Percentiles rank a stretch among this genome's conserved stretches.
phyloP scores from a whole-genome alignment of 164 flowering plant genomes.

The Nymphaea thermarum region DNA sequence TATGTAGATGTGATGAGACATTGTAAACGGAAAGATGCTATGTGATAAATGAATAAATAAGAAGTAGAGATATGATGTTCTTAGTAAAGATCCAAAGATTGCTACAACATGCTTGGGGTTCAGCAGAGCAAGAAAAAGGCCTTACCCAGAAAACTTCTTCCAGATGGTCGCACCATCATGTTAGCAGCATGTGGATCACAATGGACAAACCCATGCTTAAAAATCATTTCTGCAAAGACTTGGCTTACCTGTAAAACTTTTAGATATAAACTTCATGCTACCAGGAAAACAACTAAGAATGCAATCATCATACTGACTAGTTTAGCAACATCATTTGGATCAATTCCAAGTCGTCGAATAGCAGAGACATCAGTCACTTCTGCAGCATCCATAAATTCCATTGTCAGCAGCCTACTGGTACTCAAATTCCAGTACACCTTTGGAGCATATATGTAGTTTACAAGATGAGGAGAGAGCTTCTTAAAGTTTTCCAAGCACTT shows the following conservation, averaged over 20 bases:
- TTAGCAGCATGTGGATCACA: constrained; percentile 99
- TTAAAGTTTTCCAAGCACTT: constrained; percentile 79
- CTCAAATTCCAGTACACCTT: constrained; percentile 74
- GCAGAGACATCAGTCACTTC: constrained; percentile 60
- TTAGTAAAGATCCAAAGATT: no score
- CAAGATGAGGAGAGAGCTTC: constrained; percentile 77
- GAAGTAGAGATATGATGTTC: no score
- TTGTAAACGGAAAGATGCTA: no score
- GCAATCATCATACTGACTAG: constrained; percentile 36
- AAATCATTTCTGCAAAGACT: constrained; percentile 95
- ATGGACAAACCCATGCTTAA: constrained; percentile 95
- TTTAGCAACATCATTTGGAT: constrained; percentile 65
- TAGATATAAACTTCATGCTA: neutral
- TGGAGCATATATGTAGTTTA: constrained; percentile 78
- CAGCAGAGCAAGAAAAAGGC: no score
- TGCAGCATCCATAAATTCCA: constrained; percentile 92
- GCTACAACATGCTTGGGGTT: no score
- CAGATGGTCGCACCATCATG: constrained; percentile 67
- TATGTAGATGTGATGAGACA: no score
- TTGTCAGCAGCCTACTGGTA: constrained; percentile 73
- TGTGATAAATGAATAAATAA: no score
- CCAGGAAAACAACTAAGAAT: neutral
- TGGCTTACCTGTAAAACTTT: constrained; percentile 50
- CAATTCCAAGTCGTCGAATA: constrained; percentile 59
- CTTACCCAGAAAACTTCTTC: constrained; percentile 51